These are phyloP conservation scores for Dryas alaskensis DNA, from an alignment of 306 rosid genomes.

Conservation along the genomic window DNA sequence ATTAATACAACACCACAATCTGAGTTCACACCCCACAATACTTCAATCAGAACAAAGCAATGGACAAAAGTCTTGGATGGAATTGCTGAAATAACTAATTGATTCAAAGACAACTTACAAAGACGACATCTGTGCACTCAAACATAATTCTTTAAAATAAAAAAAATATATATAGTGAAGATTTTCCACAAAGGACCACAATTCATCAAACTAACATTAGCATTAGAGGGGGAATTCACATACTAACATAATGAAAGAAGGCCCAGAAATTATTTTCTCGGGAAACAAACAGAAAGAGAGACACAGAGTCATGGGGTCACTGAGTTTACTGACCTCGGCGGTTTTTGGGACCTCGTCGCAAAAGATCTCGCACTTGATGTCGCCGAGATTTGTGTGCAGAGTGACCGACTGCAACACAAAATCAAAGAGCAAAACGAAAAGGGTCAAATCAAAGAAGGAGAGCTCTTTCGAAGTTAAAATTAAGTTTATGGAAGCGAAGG, in stretches of 20 bases:
- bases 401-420: conserved; percentile 63
- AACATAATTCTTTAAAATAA: background rate
- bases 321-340: conserved; percentile 54
- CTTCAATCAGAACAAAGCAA: background rate
- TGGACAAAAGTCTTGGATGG: background rate
- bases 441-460: background rate
- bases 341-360: conserved; percentile 91
- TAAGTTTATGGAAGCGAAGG: background rate
- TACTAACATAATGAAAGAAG: background rate
- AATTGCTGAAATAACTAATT: background rate
- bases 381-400: conserved; percentile 91
- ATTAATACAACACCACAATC: conserved; percentile 8
- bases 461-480: conserved; percentile 17
- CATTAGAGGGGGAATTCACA: background rate
- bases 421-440: background rate
- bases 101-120: background rate
- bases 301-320: background rate
- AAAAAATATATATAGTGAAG: background rate
- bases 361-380: conserved; percentile 88
- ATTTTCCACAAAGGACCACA: background rate
- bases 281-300: conserved; percentile 19
- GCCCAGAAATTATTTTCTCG: background rate
- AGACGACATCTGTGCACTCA: background rate
- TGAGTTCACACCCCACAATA: background rate
- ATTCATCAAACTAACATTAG: background rate